Percentiles rank a stretch among this genome's conserved stretches.
phyloP scores from a whole-genome alignment of 805 yeast species.

The Nakazawaea sp. region DNA sequence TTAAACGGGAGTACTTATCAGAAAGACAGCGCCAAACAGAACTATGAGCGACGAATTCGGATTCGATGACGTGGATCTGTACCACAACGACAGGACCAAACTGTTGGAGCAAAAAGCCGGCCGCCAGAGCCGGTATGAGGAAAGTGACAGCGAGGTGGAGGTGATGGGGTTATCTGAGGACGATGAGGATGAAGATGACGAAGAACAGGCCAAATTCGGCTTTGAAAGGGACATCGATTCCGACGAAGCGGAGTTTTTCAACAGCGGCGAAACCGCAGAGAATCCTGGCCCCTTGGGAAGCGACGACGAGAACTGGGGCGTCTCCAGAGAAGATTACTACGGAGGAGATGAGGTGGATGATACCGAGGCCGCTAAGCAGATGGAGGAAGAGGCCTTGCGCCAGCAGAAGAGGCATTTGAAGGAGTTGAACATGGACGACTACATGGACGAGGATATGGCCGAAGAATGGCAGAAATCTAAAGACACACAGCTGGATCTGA shows the following conservation, averaged over 20 bases:
- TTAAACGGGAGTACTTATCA: constrained; percentile 6
- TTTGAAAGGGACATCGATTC: constrained; percentile 37
- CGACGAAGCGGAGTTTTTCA: constrained; percentile 39
- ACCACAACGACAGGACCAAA: constrained; percentile 53
- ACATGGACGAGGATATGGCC: constrained; percentile 67
- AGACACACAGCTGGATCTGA: constrained; percentile 38
- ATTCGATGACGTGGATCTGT: constrained; percentile 62
- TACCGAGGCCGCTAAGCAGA: constrained; percentile 58
- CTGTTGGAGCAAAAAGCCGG: constrained; percentile 53
- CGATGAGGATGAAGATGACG: constrained; percentile 38
- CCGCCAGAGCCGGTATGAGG: constrained; percentile 25
- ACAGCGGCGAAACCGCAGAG: constrained; percentile 27
- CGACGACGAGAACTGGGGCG: constrained; percentile 34
- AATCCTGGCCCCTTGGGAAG: constrained; percentile 23
- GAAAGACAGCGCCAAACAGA: background rate
- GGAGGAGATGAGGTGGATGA: constrained; percentile 59
- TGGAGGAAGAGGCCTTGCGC: constrained; percentile 83
- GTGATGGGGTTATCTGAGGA: constrained; percentile 35
- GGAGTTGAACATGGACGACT: constrained; percentile 71
- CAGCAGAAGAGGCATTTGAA: constrained; percentile 76
- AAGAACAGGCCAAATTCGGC: constrained; percentile 20
- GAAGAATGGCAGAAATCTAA: constrained; percentile 69
- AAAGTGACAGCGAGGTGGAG: constrained; percentile 49
- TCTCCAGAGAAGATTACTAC: constrained; percentile 46
- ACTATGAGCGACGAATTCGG: constrained; percentile 29